Evolutionary conservation across 2,329 filamentous ascomycete genomes (phyloP).

Genomic region (Alternaria sp.): DNA sequence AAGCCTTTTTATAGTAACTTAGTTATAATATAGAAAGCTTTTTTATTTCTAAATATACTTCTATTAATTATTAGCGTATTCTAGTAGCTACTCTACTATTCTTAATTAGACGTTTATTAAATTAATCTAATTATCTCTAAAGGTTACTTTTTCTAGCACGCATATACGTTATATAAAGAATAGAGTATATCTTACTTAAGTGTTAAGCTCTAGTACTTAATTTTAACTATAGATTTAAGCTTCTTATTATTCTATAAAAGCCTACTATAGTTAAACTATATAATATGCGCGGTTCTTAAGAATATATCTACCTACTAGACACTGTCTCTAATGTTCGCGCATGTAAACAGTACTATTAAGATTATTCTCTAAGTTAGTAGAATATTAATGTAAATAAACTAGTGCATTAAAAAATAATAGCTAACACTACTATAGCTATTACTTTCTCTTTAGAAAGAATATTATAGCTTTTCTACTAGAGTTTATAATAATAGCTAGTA

Average conservation of each 20-base stretch:
- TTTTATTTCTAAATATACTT: background rate
- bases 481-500: slow-evolving; percentile 84
- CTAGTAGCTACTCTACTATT: slow-evolving; percentile 88
- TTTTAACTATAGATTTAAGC: slow-evolving; percentile 23
- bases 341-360: slow-evolving; percentile 69
- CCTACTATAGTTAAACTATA: slow-evolving; percentile 70
- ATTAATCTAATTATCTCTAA: slow-evolving; percentile 80
- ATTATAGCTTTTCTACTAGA: slow-evolving; percentile 75
- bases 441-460: slow-evolving; percentile 70
- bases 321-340: slow-evolving; percentile 78
- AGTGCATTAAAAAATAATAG: slow-evolving; percentile 9
- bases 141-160: slow-evolving; percentile 67
- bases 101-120: slow-evolving; percentile 70
- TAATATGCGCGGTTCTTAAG: slow-evolving; percentile 78
- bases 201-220: slow-evolving; percentile 33
- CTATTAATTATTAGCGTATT: slow-evolving; percentile 58
- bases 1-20: too few species aligned
- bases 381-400: slow-evolving; percentile 75
- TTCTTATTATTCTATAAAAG: slow-evolving; percentile 1
- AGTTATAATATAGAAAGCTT: too few species aligned
- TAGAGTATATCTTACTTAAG: slow-evolving; percentile 63
- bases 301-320: slow-evolving; percentile 90
- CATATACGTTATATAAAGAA: slow-evolving; percentile 69
- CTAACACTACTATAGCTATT: slow-evolving; percentile 66
- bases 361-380: slow-evolving; percentile 78